Conservation (phyloP, 169 alveolate genomes). For the Plasmodium yoelii region DNA sequence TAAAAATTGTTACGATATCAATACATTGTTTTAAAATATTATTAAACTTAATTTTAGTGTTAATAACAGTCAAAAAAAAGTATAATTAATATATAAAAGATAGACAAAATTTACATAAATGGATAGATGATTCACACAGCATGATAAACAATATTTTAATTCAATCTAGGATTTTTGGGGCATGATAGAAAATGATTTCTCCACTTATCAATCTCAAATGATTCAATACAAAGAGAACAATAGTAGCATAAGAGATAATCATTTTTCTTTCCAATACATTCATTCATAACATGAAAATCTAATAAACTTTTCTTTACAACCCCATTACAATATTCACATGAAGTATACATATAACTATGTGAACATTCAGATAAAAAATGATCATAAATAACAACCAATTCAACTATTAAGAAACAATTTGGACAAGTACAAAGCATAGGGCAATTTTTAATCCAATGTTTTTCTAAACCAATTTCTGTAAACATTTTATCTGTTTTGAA, state of each 20-base stretch:
- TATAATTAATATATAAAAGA: constrained; percentile 11
- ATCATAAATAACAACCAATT: constrained; percentile 76
- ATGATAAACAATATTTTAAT: background rate
- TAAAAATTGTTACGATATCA: no score
- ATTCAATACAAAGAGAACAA: constrained; percentile 72
- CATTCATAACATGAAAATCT: constrained; percentile 71
- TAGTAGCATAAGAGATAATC: constrained; percentile 73
- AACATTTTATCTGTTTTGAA: constrained; percentile 61
- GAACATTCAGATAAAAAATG: constrained; percentile 75
- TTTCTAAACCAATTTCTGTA: constrained; percentile 76
- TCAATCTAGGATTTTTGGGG: constrained; percentile 65
- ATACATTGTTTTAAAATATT: no score
- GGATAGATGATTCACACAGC: constrained; percentile 5
- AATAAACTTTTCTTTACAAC: constrained; percentile 49
- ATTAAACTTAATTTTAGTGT: no score
- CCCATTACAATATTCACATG: constrained; percentile 71
- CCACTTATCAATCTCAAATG: constrained; percentile 73
- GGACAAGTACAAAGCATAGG: constrained; percentile 77
- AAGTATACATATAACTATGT: constrained; percentile 69
- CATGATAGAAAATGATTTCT: constrained; percentile 73
- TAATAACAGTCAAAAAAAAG: constrained; percentile 22
- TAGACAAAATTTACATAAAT: constrained; percentile 15
- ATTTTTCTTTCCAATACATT: constrained; percentile 62
- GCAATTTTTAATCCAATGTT: constrained; percentile 74
- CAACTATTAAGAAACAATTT: constrained; percentile 72